A percentile compares a stretch with the other conserved stretches of the same genome.
These are phyloP conservation scores for Rhodotorula paludigena DNA, from an alignment of 768 basidiomycete species.

Conservation along the genomic window DNA sequence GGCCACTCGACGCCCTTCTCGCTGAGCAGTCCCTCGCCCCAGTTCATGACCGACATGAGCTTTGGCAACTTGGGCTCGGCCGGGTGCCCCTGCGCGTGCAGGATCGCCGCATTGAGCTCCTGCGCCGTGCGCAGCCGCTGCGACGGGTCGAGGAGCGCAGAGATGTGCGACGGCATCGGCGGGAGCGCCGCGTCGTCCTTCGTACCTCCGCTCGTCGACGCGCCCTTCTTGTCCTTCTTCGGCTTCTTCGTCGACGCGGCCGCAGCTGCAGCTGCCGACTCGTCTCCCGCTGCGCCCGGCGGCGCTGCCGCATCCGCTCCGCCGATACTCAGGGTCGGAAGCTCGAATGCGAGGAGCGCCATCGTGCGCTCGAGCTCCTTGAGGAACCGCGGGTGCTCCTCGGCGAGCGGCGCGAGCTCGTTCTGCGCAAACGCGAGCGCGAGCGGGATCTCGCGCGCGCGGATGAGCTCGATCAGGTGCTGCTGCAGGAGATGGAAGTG, in stretches of 20 bases:
- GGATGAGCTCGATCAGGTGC: slow-evolving; percentile 89
- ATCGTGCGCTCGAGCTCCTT: slow-evolving; percentile 88
- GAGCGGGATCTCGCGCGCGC: slow-evolving; percentile 67
- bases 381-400: slow-evolving; percentile 89
- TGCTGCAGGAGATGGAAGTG: slow-evolving; percentile 96
- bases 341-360: slow-evolving; percentile 65
- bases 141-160: slow-evolving; percentile 72
- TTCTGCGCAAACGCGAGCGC: slow-evolving; percentile 87
- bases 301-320: background rate
- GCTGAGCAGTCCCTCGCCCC: slow-evolving; percentile 62
- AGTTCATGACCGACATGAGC: slow-evolving; percentile 73
- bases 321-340: slow-evolving; percentile 39
- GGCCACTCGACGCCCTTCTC: slow-evolving; percentile 32
- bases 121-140: slow-evolving; percentile 92
- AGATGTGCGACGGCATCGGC: slow-evolving; percentile 59
- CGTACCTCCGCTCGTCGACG: background rate
- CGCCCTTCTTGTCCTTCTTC: slow-evolving; percentile 23
- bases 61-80: slow-evolving; percentile 84
- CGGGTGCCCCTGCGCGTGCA: slow-evolving; percentile 85
- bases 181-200: background rate
- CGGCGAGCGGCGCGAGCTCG: slow-evolving; percentile 88
- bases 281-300: background rate
- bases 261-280: background rate
- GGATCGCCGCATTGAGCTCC: slow-evolving; percentile 90
- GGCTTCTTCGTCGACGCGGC: slow-evolving; percentile 16